Base-by-base conservation (phyloP, 1,284 basidiomycete genomes). In the Trametes hirsuta region DNA sequence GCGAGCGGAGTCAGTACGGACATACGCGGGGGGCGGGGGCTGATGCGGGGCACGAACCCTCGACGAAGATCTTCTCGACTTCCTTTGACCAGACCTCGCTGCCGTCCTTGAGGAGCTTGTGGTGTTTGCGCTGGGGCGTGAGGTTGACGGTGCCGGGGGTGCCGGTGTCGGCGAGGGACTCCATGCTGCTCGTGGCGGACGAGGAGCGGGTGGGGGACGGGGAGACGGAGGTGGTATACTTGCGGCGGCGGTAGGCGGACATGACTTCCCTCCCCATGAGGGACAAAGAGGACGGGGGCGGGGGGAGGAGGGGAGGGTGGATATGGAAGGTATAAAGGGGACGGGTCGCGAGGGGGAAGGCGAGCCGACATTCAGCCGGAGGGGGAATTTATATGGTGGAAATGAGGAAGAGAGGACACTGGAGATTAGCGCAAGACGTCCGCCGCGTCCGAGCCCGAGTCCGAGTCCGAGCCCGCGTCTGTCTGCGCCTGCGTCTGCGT, bases 51-150 rank as follows among this genome's bases (percentile, higher is more conserved):
- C 37, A 53, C 68, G 42, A 9, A 86, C 90, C 90, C 75, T 90
- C 78, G n/a, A 91, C 87, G 72, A 92, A 92, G 65, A 88, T 73
- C 69, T 81, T 80, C 70, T 92, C 90, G 68, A 92, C 81, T 49
- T 78, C 75, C 71, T 91, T 87, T 52, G 90, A 90, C 90, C 90
- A 92, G 53, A 92, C 90, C 66, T 92, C 90, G 70, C 85, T 86
- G 71, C 90, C 90, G 69, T 91, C 89, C 72, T 91, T 91, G 75
- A 92, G 80, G 64, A 92, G 85, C 72, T 92, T 92, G 69, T 88
- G 81, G 76, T 93, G 90, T 67, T 92, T 91, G 58, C 90, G 81
- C 72, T 88, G 86, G 30, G 90, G 90, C 1, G 88, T 91, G 71
- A 90, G 83, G 58, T 82, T 80, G 67, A 78, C 78, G 62, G 53